These are phyloP conservation scores for Saturnispora sanitii DNA, from an alignment of 805 yeast species.

Conservation along the genomic window DNA sequence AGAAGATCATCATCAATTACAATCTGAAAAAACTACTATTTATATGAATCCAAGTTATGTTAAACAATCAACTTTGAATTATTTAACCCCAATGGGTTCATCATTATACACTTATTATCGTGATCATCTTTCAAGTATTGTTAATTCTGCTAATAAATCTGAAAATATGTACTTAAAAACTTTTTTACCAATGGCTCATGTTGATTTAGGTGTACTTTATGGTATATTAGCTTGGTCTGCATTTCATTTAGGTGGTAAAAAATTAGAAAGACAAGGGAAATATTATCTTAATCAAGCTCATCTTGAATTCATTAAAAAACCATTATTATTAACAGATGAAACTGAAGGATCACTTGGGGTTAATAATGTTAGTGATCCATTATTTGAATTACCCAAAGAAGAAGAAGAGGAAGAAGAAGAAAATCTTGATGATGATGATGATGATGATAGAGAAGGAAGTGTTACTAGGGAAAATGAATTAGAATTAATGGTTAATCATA, in stretches of 20 bases:
- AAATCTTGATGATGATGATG: constrained; percentile 13
- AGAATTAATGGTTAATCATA: constrained; percentile 3
- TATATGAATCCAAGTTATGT: constrained; percentile 25
- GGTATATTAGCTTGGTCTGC: constrained; percentile 49
- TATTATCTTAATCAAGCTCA: constrained; percentile 40
- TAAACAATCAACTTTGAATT: constrained; percentile 19
- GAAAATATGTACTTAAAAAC: constrained; percentile 43
- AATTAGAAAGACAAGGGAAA: constrained; percentile 38
- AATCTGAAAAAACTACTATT: constrained; percentile 9
- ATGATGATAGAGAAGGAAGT: constrained; percentile 13
- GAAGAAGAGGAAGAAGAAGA: constrained; percentile 22
- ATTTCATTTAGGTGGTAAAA: constrained; percentile 36
- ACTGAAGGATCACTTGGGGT: constrained; percentile 1
- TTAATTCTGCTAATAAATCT: constrained; percentile 40
- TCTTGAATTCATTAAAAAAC: constrained; percentile 30
- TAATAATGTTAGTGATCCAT: constrained; percentile 10
- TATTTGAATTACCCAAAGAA: constrained; percentile 18
- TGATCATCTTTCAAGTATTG: constrained; percentile 32
- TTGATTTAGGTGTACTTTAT: constrained; percentile 40
- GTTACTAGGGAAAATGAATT: background rate
- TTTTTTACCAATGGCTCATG: constrained; percentile 46
- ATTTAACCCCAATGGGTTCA: constrained; percentile 27
- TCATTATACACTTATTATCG: constrained; percentile 37
- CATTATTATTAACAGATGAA: constrained; percentile 19
- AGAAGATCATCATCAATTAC: background rate